These are phyloP conservation scores for Phytophthora cactorum DNA, from an alignment of 352 stramenopile species.

Conservation along the genomic window DNA sequence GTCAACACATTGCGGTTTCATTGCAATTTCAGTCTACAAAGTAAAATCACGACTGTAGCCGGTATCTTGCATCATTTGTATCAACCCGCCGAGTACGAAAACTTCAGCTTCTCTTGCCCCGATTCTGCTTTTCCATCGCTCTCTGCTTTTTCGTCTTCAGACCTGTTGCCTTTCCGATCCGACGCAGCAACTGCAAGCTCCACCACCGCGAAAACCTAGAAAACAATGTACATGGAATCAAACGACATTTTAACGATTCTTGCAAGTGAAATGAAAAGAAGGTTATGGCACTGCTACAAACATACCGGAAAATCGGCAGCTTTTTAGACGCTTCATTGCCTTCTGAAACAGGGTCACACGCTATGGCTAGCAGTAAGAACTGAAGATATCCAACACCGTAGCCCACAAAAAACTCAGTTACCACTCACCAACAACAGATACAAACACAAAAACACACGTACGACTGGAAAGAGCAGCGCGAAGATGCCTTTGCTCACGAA, in stretches of 20 bases:
- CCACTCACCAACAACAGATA: neutral
- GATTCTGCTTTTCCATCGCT: constrained; percentile 38
- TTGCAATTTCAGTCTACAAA: constrained; percentile 30
- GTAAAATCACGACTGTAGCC: constrained; percentile 8
- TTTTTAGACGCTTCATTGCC: constrained; percentile 51
- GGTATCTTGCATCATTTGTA: constrained; percentile 8
- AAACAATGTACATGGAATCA: neutral
- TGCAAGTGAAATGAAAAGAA: too few relatives aligned
- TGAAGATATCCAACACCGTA: constrained; percentile 21
- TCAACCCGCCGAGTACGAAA: neutral
- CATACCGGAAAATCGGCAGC: constrained; percentile 79
- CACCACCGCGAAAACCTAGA: constrained; percentile 82
- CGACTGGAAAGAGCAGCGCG: constrained; percentile 85
- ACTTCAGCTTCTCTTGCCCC: constrained; percentile 26
- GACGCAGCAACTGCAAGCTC: constrained; percentile 81
- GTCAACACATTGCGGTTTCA: constrained; percentile 26
- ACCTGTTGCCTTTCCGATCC: constrained; percentile 79
- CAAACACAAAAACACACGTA: constrained; percentile 29
- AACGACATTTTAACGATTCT: too few relatives aligned
- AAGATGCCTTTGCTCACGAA: constrained; percentile 93
- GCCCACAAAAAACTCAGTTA: neutral
- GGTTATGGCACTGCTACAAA: neutral
- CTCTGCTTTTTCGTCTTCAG: constrained; percentile 78
- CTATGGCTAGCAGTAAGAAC: constrained; percentile 87
- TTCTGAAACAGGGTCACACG: constrained; percentile 73